A percentile compares a stretch with the other conserved stretches of the same genome.
phyloP scores from a whole-genome alignment of 768 basidiomycete genomes.

The button mushroom (Agaricus bisporus) region DNA sequence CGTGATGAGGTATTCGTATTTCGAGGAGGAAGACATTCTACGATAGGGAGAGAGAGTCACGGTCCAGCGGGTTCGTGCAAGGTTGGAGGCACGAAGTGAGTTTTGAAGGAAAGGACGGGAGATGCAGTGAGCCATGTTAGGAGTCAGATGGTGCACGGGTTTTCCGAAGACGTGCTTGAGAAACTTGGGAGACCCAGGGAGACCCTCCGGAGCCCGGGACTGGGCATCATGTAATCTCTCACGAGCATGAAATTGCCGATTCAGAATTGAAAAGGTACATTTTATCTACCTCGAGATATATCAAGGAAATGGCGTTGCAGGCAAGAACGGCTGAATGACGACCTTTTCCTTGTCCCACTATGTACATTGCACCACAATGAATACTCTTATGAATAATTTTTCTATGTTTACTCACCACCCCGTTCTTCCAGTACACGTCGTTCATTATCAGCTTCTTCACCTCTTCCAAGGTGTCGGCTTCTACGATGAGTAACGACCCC shows the following conservation, averaged over 20 bases:
- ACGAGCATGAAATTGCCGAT: background rate
- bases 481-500: conserved; percentile 46
- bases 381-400: background rate
- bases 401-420: conserved; percentile 27
- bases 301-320: conserved; percentile 22
- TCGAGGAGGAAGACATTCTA: conserved; percentile 40
- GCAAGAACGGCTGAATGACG: conserved; percentile 37
- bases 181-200: no score
- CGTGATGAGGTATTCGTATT: conserved; percentile 62
- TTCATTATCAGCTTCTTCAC: conserved; percentile 24
- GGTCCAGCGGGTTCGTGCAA: conserved; percentile 6
- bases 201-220: no score
- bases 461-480: conserved; percentile 44
- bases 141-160: background rate
- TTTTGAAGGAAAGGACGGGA: conserved; percentile 13
- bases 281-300: background rate
- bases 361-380: background rate
- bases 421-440: conserved; percentile 33
- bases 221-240: no score
- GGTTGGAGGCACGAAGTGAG: conserved; percentile 4
- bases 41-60: conserved; percentile 20
- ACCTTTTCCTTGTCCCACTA: conserved; percentile 62
- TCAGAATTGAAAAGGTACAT: background rate
- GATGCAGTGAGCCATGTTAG: conserved; percentile 19
- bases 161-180: no score